phyloP scores from a whole-genome alignment of 768 basidiomycete genomes.

The Hygrophoropsis aurantiaca region DNA sequence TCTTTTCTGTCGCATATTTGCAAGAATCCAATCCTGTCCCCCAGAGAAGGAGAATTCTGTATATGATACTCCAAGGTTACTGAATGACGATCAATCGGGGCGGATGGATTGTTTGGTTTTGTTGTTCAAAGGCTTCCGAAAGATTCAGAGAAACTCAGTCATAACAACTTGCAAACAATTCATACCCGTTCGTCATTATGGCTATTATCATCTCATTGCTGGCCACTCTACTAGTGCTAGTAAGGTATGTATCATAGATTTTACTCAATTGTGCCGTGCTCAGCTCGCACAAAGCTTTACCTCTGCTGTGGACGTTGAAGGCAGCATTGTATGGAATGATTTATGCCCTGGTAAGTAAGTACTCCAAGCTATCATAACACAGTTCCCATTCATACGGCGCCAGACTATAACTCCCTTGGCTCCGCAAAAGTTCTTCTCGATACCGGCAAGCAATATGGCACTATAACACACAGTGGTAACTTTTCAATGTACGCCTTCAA shows the following conservation, averaged over 20 bases:
- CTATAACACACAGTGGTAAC: conserved; percentile 54
- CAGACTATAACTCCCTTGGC: conserved; percentile 45
- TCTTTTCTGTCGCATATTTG: conserved; percentile 87
- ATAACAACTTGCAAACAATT: not conserved
- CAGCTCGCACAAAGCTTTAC: conserved; percentile 15
- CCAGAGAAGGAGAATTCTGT: not conserved
- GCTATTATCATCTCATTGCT: not conserved
- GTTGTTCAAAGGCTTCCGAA: conserved; percentile 15
- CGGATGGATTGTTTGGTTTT: conserved; percentile 20
- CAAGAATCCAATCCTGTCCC: not conserved
- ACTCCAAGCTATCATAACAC: conserved; percentile 1
- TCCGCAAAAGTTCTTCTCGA: conserved; percentile 62
- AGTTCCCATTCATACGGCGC: conserved; percentile 5
- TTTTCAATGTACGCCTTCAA: conserved; percentile 61
- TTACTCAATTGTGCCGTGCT: not conserved
- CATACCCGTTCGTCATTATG: conserved; percentile 5
- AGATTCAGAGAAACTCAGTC: not conserved
- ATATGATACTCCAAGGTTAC: not conserved
- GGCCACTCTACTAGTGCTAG: conserved; percentile 12
- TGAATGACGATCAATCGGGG: not conserved
- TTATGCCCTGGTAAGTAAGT: conserved; percentile 55
- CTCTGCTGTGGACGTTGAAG: conserved; percentile 55
- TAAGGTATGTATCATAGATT: conserved; percentile 13
- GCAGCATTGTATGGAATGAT: conserved; percentile 71
- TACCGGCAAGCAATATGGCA: conserved; percentile 51